These are phyloP conservation scores for Stentor coeruleus DNA, from an alignment of 73 alveolate genomes.

Conservation along the genomic window DNA sequence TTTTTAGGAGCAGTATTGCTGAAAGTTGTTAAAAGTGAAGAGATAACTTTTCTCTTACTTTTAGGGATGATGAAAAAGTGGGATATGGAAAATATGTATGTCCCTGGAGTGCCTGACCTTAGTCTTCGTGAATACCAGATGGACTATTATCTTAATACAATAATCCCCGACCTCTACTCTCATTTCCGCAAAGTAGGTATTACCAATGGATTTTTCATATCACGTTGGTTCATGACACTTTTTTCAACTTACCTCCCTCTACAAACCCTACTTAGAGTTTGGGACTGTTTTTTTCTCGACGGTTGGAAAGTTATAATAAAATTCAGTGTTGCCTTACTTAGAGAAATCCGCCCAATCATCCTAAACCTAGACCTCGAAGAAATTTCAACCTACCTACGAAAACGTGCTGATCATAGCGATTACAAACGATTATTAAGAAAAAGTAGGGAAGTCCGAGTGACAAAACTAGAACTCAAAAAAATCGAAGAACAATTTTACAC, in stretches of 20 bases:
- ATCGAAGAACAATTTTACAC: constrained; percentile 23
- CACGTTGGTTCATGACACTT: constrained; percentile 21
- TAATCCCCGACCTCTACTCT: constrained; percentile 14
- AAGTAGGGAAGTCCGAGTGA: background rate
- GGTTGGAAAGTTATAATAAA: constrained; percentile 21
- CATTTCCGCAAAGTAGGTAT: constrained; percentile 17
- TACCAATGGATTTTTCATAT: background rate
- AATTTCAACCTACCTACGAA: background rate
- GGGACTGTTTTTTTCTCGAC: constrained; percentile 26
- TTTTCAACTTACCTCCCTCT: constrained; percentile 23
- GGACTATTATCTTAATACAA: background rate
- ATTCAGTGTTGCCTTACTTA: background rate
- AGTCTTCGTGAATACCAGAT: background rate
- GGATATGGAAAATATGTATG: constrained; percentile 24
- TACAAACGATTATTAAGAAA: background rate
- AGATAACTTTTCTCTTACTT: constrained; percentile 53
- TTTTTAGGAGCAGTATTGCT: constrained; percentile 62
- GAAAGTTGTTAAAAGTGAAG: constrained; percentile 53
- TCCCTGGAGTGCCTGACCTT: constrained; percentile 31
- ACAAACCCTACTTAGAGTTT: background rate
- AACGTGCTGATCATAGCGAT: background rate
- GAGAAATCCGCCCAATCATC: background rate
- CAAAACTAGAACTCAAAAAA: background rate
- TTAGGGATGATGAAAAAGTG: constrained; percentile 22
- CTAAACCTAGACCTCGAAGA: constrained; percentile 13